Evolutionary conservation across 1,284 basidiomycete species (phyloP), one percentile per base, ranked within the genome.

Genomic region (Grifola frondosa): DNA sequence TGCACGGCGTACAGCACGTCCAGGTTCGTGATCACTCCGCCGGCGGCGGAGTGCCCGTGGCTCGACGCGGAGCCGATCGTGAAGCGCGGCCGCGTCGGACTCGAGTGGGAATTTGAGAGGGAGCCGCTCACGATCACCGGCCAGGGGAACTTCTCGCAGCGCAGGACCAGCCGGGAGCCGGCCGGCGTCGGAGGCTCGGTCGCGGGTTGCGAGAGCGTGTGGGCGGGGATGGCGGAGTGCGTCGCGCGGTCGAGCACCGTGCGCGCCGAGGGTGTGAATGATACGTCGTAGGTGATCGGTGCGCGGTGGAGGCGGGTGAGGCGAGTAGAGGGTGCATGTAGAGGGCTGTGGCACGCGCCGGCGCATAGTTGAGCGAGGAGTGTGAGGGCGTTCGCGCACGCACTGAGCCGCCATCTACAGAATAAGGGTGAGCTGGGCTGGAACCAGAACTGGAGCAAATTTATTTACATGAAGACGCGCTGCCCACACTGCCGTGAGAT

Each of bases 241-340:
- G 77, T 76, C 16, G 69, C 74, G 8, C 73, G 71, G 50, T 83
- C 78, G 21, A 82, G 65, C 35, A 85, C 70, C 13, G 77, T 78
- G 31, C 70, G 69, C 12, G 77, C 69, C 7, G 79, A 78, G 2
- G 83, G 83, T 1, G 78, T 70, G 51, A 70, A 79, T 1, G 66
- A 66, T 10, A 81, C 64, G 56, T 86, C 80, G 63, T 81, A 85
- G 24, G 74, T 73, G 46, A 85, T 75, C 31, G 78, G 78, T 1
- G 80, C 74, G 46, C 67, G 74, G 52, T 75, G 75, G 19, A 74
- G 64, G 41, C 71, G 71, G 24, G 71, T 74, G 48, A 74, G 69
- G 79, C 78, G 38, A 84, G 71, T 1, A 84, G 62, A 6, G 82
- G 79, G 54, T 84, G 80, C 74, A 84, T 78, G 57, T 79, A 71